These are phyloP conservation scores for Volvariella surrecta DNA, from an alignment of 1,284 basidiomycete species.

Conservation along the genomic window DNA sequence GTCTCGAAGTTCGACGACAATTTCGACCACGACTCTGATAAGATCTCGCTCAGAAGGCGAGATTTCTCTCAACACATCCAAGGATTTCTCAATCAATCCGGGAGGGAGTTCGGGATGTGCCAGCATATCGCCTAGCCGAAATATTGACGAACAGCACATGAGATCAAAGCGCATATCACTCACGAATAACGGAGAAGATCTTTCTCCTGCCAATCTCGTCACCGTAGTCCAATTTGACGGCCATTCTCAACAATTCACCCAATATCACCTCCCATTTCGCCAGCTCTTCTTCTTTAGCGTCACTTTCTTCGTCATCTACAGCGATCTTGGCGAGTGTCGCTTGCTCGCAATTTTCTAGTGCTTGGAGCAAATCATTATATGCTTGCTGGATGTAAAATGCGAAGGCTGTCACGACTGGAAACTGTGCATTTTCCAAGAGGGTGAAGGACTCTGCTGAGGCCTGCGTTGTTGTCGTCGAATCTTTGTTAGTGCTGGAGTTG, in stretches of 20 bases:
- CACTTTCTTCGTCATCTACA: slow-evolving; percentile 35
- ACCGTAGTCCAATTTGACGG: slow-evolving; percentile 82
- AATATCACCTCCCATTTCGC: slow-evolving; percentile 71
- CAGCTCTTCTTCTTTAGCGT: slow-evolving; percentile 44
- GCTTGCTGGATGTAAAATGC: slow-evolving; percentile 81
- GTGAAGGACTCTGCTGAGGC: slow-evolving; percentile 11
- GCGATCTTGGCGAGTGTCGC: slow-evolving; percentile 24
- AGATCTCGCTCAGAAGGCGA: slow-evolving; percentile 85
- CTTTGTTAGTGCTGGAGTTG: slow-evolving; percentile 40
- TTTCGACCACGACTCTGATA: slow-evolving; percentile 90
- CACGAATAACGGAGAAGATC: slow-evolving; percentile 83
- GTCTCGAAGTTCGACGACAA: slow-evolving; percentile 82
- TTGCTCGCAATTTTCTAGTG: slow-evolving; percentile 36
- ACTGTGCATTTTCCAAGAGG: slow-evolving; percentile 57
- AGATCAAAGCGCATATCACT: slow-evolving; percentile 22
- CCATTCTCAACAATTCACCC: slow-evolving; percentile 75
- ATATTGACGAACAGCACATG: neutral
- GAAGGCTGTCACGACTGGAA: slow-evolving; percentile 87
- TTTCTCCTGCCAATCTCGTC: slow-evolving; percentile 94
- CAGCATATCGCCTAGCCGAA: slow-evolving; percentile 72
- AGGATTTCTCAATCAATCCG: slow-evolving; percentile 68
- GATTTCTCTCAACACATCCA: slow-evolving; percentile 85
- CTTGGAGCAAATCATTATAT: slow-evolving; percentile 63
- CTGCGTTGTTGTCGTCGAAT: slow-evolving; percentile 15
- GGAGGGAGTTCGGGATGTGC: slow-evolving; percentile 77